Base-by-base conservation (phyloP, 148 eudicot species). In the Nyssa sinensis region DNA sequence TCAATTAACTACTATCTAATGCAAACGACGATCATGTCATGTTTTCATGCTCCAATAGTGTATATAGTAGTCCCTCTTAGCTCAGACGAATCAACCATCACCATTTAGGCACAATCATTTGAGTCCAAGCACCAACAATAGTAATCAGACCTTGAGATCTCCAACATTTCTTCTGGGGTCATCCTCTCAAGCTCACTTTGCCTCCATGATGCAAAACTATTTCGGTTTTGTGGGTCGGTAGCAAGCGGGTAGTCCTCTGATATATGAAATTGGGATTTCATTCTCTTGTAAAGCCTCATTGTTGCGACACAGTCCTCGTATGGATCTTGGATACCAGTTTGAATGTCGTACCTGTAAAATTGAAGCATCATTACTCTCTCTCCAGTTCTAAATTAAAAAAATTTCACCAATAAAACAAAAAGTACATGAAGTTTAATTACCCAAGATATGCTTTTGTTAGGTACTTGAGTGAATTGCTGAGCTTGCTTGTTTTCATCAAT, bases 61-160 rank as follows among this genome's bases (percentile, higher is more conserved):
- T 44, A 44, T 44, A 44, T 2, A 4, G 41, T 0, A 35, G 16
- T 33, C 51, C 32, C 30, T 29, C 8, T 30, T 6, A 0, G 3
- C 47, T 7, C 11, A 1, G 4, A 41, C 11, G 17, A n/a, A n/a
- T n/a, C n/a, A n/a, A n/a, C n/a, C n/a, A n/a, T n/a, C n/a, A n/a
- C n/a, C n/a, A 4, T 70, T 80, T 65, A 84, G 35, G 59, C 74
- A 73, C 58, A 72, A 62, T 80, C 87, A 66, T 86, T 84, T 62
- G 71, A 59, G 75, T 92, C 98, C 68, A 92, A 82, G 85, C 98
- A 94, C 95, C 97, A 94, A 62, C 98, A 94, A 21, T 90, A 90
- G 64, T 82, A 94, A 76, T 92, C 96, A 10, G 96, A 86, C 86
- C 97, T 88, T 34, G 98, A 94, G 57, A 92, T 81, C 7, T 75